A percentile compares a stretch with the other conserved stretches of the same genome.
Evolutionary conservation across 176 grass and related monocot genomes (phyloP).

Genomic region (Oryza australiensis): DNA sequence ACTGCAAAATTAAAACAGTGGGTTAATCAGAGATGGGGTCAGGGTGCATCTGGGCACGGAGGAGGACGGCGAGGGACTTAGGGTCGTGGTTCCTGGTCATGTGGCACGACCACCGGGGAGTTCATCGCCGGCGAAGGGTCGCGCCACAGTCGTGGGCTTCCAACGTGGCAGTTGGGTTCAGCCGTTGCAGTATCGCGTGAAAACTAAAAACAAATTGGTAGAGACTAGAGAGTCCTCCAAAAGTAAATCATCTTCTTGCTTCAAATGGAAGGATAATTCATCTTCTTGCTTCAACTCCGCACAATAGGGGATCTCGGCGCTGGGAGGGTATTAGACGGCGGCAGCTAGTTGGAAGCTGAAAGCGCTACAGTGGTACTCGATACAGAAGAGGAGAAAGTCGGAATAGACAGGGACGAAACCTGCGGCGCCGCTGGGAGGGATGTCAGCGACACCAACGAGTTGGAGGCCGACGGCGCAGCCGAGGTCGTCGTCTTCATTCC

Average conservation of each 20-base stretch:
- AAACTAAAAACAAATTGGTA: background rate
- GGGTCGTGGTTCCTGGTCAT: slow-evolving; percentile 67
- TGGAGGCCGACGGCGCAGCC: too few relatives aligned
- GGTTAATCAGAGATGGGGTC: slow-evolving; percentile 1
- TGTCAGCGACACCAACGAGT: too few relatives aligned
- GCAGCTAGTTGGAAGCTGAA: too few relatives aligned
- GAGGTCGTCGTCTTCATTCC: too few relatives aligned
- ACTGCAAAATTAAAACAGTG: background rate
- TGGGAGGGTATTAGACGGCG: too few relatives aligned
- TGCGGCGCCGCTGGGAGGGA: too few relatives aligned
- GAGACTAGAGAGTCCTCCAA: background rate
- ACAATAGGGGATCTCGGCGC: too few relatives aligned
- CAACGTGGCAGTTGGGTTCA: slow-evolving; percentile 15
- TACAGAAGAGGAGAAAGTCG: too few relatives aligned
- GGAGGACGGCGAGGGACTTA: slow-evolving; percentile 68
- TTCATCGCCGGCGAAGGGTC: background rate
- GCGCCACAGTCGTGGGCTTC: background rate
- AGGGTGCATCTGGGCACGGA: slow-evolving; percentile 70
- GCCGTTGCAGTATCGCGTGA: background rate
- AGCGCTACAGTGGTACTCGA: too few relatives aligned
- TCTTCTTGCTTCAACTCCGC: too few relatives aligned
- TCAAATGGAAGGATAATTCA: too few relatives aligned
- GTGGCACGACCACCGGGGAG: background rate
- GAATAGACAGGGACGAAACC: too few relatives aligned
- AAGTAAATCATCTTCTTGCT: background rate